Conservation (phyloP, 257 asterid species). For the Capsicum rhomboideum region DNA sequence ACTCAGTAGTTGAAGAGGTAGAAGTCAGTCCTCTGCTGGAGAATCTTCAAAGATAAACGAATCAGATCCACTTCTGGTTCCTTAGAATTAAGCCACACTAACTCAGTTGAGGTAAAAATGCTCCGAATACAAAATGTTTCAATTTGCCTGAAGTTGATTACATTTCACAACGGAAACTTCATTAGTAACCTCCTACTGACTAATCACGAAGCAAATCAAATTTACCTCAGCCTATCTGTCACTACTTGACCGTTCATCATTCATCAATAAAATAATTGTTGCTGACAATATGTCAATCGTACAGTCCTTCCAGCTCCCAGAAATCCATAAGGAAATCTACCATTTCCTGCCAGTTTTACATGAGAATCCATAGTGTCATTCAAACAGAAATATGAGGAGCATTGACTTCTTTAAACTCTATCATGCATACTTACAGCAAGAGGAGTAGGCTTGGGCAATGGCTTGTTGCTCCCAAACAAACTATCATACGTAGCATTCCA, state of each 20-base stretch:
- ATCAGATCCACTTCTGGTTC: neutral
- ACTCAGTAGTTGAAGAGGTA: too few species aligned
- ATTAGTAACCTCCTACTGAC: neutral
- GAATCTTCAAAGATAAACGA: neutral
- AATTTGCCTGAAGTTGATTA: neutral
- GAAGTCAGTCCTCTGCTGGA: too few species aligned
- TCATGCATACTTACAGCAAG: slow-evolving; percentile 49
- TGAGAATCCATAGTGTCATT: neutral
- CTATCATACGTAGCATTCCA: slow-evolving; percentile 77
- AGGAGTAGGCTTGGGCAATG: slow-evolving; percentile 57
- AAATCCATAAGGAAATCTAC: slow-evolving; percentile 27
- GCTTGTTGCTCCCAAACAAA: slow-evolving; percentile 75
- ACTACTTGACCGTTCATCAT: neutral
- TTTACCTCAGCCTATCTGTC: neutral
- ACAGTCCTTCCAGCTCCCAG: slow-evolving; percentile 39
- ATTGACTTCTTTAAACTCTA: neutral
- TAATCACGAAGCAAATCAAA: neutral
- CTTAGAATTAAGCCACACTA: neutral
- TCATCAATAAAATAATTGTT: neutral
- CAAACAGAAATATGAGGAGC: neutral
- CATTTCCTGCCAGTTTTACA: slow-evolving; percentile 27
- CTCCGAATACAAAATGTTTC: neutral
- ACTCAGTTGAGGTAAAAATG: neutral
- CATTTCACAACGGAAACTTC: neutral
- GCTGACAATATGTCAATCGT: slow-evolving; percentile 5